Base-by-base conservation (phyloP, 176 grass and related monocot genomes). In the Poa pratensis region DNA sequence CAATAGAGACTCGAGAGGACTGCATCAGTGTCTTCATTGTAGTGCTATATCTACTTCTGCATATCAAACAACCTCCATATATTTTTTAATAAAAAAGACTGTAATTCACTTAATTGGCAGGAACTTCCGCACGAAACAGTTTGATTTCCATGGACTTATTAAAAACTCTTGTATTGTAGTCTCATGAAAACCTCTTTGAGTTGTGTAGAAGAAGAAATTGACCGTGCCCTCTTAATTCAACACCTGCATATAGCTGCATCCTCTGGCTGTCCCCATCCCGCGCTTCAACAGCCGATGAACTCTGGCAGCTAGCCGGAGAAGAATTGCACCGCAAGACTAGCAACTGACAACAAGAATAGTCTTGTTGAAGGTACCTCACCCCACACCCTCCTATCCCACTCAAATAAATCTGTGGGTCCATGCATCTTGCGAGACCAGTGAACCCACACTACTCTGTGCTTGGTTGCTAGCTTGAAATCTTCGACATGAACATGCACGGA, bases 321-420 rank as follows among this genome's bases (percentile, higher is more conserved):
- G 28, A 83, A 63, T 35, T 34, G 55, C 27, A 64, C 27, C 16
- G 18, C 70, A 50, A 83, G 19, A 20, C 26, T 83, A 61, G n/a
- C 20, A 74, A 64, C 16, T 86, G 76, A 51, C 65, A 79, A 86
- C 78, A 54, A 67, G 60, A 76, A 82, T 20, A 58, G 70, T 58
- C 58, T 50, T 82, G 37, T 69, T 55, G 48, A 67, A 70, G 43
- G 34, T 45, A 32, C 27, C 49, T 64, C 34, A 59, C 62, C 55
- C 57, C 68, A 54, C 55, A 66, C 32, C 30, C 45, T 81, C 69
- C 78, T 81, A 80, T 55, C 42, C 70, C 71, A 80, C 57, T 48
- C 67, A 87, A 62, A 79, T 79, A 51, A 80, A 58, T 15, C 9
- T 2, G 48, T 67, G 74, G 88, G 73, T 7, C 46, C 67, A 34